Base-by-base conservation (phyloP, 441 rosid species). In the Erodium texanum region DNA sequence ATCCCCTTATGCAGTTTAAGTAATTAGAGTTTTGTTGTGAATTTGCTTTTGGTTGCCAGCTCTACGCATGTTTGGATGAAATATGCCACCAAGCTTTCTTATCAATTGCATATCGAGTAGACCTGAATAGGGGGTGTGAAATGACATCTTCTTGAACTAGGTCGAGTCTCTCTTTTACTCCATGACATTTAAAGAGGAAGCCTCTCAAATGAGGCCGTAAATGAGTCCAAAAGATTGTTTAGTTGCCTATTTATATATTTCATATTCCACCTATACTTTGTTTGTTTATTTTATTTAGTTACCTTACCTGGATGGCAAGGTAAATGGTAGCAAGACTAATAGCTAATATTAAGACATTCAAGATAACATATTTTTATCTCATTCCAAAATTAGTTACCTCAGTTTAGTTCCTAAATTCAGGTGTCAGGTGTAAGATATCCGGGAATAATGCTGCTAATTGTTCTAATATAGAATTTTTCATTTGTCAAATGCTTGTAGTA, bases 221-320 rank as follows among this genome's bases (percentile, higher is more conserved):
- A 58, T 58, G 62, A 58, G 14, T 58, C 62, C 24, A 2, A 19
- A 58, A 20, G 62, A 20, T 19, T 59, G 63, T 59, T 59, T 20
- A 34, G 41, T 59, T 22, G n/a, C 62, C n/a, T n/a, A n/a, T n/a
- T n/a, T 3, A 58, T 10, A 11, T 12, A 5, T 59, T 29, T 56
- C 7, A 22, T 8, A 59, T 59, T 24, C 63, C 15, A 59, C 27
- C 29, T 59, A 59, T 0, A 20, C 63, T 59, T 59, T 22, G 29
- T 59, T 59, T 59, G 14, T 59, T 11, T 56, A n/a, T n/a, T n/a
- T n/a, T n/a, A n/a, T n/a, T n/a, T n/a, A n/a, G n/a, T n/a, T n/a
- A n/a, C n/a, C n/a, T 7, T 56, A 56, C 62, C 62, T 56, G 62
- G 62, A 56, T 56, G 14, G 62, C 62, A 56, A 56, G 62, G 23